Conservation (phyloP, 192 early-diverging fungal genomes). For the Linnemannia zychae region DNA sequence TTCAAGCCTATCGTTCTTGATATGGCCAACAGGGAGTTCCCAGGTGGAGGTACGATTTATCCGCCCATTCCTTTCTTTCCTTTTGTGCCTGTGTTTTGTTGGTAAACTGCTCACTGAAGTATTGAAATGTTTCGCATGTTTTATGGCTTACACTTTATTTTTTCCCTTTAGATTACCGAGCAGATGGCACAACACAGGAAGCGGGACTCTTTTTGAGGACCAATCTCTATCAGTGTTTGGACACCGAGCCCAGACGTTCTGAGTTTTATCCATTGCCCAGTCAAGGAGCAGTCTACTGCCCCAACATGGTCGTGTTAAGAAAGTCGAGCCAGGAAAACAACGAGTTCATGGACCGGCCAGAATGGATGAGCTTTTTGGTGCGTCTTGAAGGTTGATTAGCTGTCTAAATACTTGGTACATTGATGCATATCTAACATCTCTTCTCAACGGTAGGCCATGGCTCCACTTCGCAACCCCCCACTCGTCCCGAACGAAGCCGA, state of each 20-base stretch:
- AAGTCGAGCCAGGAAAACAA: constrained; percentile 46
- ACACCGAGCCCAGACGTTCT: constrained; percentile 44
- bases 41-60: constrained; percentile 53
- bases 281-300: constrained; percentile 59
- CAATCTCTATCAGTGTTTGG: constrained; percentile 59
- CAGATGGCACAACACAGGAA: constrained; percentile 58
- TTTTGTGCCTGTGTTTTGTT: neutral
- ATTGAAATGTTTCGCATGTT: neutral
- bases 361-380: constrained; percentile 62
- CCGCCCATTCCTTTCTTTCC: neutral
- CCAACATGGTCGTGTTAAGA: constrained; percentile 56
- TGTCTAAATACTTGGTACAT: too few relatives aligned
- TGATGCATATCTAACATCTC: neutral
- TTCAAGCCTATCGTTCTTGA: constrained; percentile 59
- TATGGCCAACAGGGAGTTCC: constrained; percentile 56
- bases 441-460: constrained; percentile 46
- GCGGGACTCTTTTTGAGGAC: constrained; percentile 60
- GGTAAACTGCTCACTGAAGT: constrained; percentile 5
- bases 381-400: too few relatives aligned
- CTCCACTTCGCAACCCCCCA: constrained; percentile 50
- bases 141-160: neutral
- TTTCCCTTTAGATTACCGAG: constrained; percentile 38
- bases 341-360: constrained; percentile 54
- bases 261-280: constrained; percentile 59
- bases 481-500: constrained; percentile 36